Conservation (phyloP, 495 filamentous ascomycete species). For the Entonaema liquescens region DNA sequence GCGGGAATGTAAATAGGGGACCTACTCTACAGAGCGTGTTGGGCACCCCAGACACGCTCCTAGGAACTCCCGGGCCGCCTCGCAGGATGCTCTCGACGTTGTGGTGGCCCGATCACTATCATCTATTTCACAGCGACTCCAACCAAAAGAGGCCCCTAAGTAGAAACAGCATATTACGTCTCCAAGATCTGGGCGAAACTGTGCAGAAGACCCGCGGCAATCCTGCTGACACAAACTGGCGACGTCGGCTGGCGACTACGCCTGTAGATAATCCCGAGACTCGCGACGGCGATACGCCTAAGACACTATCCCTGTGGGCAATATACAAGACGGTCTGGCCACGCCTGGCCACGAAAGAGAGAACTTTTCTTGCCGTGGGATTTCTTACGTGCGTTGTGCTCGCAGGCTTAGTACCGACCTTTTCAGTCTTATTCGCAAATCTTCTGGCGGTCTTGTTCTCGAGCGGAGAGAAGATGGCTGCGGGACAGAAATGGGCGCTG, state of each 20-base stretch:
- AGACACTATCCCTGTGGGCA: slow-evolving; percentile 54
- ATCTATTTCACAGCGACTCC: neutral
- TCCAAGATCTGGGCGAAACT: slow-evolving; percentile 34
- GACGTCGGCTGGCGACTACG: neutral
- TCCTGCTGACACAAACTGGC: neutral
- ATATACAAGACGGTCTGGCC: slow-evolving; percentile 84
- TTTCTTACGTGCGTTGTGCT: slow-evolving; percentile 68
- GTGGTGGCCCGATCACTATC: neutral
- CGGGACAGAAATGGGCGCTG: slow-evolving; percentile 72
- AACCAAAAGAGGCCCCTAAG: neutral
- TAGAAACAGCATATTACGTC: slow-evolving; percentile 26
- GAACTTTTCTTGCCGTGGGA: slow-evolving; percentile 66
- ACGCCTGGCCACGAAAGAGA: slow-evolving; percentile 60
- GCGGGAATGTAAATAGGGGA: neutral
- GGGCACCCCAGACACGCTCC: neutral
- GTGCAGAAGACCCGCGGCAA: slow-evolving; percentile 25
- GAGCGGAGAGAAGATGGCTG: slow-evolving; percentile 48
- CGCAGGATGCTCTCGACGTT: slow-evolving; percentile 8
- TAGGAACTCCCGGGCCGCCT: neutral
- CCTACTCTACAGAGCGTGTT: neutral
- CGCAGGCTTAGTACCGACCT: slow-evolving; percentile 75
- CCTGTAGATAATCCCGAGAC: neutral
- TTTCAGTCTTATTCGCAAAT: slow-evolving; percentile 79
- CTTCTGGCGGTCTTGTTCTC: slow-evolving; percentile 76
- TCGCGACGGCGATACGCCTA: slow-evolving; percentile 16